Evolutionary conservation across 805 yeast species (phyloP).

Genomic region (Zygoascus tannicola): DNA sequence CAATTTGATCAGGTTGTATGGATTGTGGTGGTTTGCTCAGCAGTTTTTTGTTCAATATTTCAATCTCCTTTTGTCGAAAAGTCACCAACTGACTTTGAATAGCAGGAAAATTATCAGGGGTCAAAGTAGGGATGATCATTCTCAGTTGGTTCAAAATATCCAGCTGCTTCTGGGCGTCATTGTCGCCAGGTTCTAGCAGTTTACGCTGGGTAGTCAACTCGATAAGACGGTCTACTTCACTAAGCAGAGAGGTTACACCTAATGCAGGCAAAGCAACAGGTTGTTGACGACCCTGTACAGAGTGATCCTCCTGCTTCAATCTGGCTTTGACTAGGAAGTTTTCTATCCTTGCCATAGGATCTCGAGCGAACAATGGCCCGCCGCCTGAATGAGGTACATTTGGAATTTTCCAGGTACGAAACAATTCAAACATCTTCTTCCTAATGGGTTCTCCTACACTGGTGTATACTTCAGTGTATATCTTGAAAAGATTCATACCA

Average conservation of each 20-base stretch:
- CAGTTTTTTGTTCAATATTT: constrained; percentile 17
- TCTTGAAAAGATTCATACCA: constrained; percentile 56
- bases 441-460: constrained; percentile 69
- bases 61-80: constrained; percentile 19
- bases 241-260: constrained; percentile 21
- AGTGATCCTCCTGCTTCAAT: constrained; percentile 7
- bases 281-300: not conserved
- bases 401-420: constrained; percentile 78
- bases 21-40: not conserved
- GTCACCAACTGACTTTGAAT: constrained; percentile 25
- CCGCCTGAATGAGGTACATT: constrained; percentile 43
- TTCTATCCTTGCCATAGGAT: constrained; percentile 64
- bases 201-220: constrained; percentile 19
- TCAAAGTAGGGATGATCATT: constrained; percentile 23
- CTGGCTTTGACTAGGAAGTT: constrained; percentile 40
- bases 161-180: constrained; percentile 25
- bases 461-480: constrained; percentile 71
- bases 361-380: constrained; percentile 60
- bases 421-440: constrained; percentile 61
- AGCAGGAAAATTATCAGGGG: constrained; percentile 21
- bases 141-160: constrained; percentile 24
- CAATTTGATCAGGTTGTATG: not conserved
- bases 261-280: not conserved
- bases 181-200: constrained; percentile 19
- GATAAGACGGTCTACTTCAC: constrained; percentile 24